Base-by-base conservation (phyloP, 192 early-diverging fungal species). In the Podila verticillata region DNA sequence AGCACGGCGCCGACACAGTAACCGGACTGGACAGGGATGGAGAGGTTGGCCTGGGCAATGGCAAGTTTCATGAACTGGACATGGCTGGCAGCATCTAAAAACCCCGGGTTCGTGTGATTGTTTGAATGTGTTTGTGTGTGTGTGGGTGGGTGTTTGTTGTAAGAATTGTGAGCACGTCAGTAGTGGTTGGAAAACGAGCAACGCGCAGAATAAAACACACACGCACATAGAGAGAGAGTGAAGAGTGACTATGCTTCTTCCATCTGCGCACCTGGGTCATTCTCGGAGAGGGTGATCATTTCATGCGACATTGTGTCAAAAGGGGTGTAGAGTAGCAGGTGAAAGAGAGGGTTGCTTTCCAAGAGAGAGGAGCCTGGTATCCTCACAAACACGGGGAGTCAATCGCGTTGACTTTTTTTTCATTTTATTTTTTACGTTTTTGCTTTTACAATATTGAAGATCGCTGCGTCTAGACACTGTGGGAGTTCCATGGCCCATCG, bases 1-100 rank as follows among this genome's bases (percentile, higher is more conserved):
- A 96, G 84, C 0, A 97, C 89, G 3, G 96, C 97, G 8, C 98
- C 98, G 13, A 99, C 98, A 69, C 92, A 96, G 81, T 97, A 99
- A 7, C 96, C 97, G 1, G 89, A 89, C 19, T 89, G 83, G 24
- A 93, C 91, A 6, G 95, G 95, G 17, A 83, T 74, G 2, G 95
- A 96, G 29, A 87, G 74, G 57, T 92, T 84, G 9, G 98, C 96
- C 83, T 97, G 86, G 34, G 86, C 89, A 65, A 99, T 94, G 34
- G 97, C 95, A 35, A 92, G 70, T 57, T 86, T 82, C 93, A 99
- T 97, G 57, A 88, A 92, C 61, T 89, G 75, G 19, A 86, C 72
- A 83, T 97, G 93, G 31, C 66, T 65, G 13, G 66, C n/a, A 28
- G 82, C 78, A 68, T 72, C 66, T 78, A 63, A 24, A 17, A 54